Evolutionary conservation across 2,329 filamentous ascomycete genomes (phyloP), one percentile per base, ranked within the genome.

Genomic region (Trichoderma simmonsii): DNA sequence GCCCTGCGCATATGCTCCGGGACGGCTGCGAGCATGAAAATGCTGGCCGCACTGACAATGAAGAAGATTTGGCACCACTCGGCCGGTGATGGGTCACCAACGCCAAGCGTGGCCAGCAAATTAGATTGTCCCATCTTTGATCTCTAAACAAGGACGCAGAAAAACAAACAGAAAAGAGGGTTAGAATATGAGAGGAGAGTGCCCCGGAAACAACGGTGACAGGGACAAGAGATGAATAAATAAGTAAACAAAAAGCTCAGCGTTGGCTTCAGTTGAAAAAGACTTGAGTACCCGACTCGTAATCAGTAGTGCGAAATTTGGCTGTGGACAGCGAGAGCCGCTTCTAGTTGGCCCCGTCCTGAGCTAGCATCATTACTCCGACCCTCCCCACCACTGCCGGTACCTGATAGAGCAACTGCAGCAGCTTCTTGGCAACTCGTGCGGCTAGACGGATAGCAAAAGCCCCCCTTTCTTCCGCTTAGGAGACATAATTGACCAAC

Each of bases 41-140:
- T 80, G 63, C 77, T 74, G 12, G 78, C 79, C 6, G 84, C 80
- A 3, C 83, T 79, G 61, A 85, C 75, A 48, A 85, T 77, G 77
- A 87, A 88, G 76, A 85, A 85, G 28, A 80, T 75, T 75, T 86
- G 87, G 73, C 85, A 87, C 75, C 75, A 79, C 59, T 78, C 74
- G 4, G 79, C 75, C 14, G 81, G 81, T 15, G 71, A 48, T n/a
- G 60, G 24, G 14, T 56, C 48, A n/a, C 43, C 48, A n/a, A 66
- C 28, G 63, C 14, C 28, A 32, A 56, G 48, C 18, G 39, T 34
- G 43, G 18, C 24, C 43, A 65, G 62, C 63, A 54, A 34, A 6
- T 14, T 5, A 12, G 48, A 34, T 66, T 48, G 28, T 24, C 43
- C 66, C 66, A 69, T 69, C 14, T 51, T 60, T 48, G 34, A 8